Evolutionary conservation across 768 basidiomycete species (phyloP).

Genomic region (Coprinellus micaceus): DNA sequence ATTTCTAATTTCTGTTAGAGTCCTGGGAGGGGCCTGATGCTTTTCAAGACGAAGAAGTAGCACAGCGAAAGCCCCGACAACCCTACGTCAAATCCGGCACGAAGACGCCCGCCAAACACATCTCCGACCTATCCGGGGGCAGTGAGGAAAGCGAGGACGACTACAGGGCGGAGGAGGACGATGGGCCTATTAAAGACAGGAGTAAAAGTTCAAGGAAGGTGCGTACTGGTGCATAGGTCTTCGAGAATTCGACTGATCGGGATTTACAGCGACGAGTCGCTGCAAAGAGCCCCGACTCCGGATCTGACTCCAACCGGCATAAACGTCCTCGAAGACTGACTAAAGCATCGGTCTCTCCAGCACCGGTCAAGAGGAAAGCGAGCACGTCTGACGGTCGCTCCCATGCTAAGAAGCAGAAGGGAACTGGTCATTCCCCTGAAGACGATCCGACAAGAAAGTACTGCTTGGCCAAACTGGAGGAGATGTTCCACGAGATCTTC

Average conservation of each 20-base stretch:
- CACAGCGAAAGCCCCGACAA: slow-evolving; percentile 18
- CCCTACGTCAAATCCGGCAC: slow-evolving; percentile 29
- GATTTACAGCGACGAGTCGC: neutral
- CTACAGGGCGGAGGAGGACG: slow-evolving; percentile 51
- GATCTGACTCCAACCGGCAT: slow-evolving; percentile 16
- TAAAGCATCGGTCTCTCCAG: slow-evolving; percentile 28
- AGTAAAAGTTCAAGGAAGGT: slow-evolving; percentile 28
- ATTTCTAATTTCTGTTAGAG: slow-evolving; percentile 40
- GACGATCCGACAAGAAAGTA: slow-evolving; percentile 81
- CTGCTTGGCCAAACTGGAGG: slow-evolving; percentile 72
- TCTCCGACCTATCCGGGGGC: slow-evolving; percentile 44
- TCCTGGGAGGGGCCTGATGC: slow-evolving; percentile 68
- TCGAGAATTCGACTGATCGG: neutral
- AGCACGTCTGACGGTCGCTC: slow-evolving; percentile 24
- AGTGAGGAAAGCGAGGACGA: slow-evolving; percentile 65
- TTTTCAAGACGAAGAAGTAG: slow-evolving; percentile 41
- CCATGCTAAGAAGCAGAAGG: slow-evolving; percentile 17
- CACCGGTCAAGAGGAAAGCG: slow-evolving; percentile 55
- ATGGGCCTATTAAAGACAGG: slow-evolving; percentile 36
- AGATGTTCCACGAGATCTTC: slow-evolving; percentile 69
- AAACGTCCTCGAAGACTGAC: slow-evolving; percentile 25
- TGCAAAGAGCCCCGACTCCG: slow-evolving; percentile 29
- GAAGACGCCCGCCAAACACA: slow-evolving; percentile 21
- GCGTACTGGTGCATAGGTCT: slow-evolving; percentile 10
- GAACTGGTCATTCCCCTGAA: slow-evolving; percentile 30